Evolutionary conservation across 2,329 filamentous ascomycete species (phyloP), one percentile per base, ranked within the genome.

Genomic region (Epichloe glyceriae): DNA sequence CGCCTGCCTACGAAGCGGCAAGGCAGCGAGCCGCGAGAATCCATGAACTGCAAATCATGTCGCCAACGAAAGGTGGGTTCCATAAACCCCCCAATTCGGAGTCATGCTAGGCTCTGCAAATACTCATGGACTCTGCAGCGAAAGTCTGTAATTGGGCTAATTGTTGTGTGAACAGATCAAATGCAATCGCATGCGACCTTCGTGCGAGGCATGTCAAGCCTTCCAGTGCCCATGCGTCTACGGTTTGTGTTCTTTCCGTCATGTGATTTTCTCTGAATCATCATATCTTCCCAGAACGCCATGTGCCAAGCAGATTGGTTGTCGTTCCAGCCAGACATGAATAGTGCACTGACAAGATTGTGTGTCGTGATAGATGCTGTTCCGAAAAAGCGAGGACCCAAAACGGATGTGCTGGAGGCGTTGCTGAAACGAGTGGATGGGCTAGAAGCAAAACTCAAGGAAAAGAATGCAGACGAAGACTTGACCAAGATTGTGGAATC

Each of bases 21-120:
- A 67, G 82, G 76, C 67, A 84, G 80, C 60, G 86, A 93, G 65
- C 86, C 86, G 40, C 82, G 86, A 61, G 88, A 94, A 73, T 86
- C 86, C 35, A 95, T 95, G 88, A 95, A 95, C 67, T 95, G 88
- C 80, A 94, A 95, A 68, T 93, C 87, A 51, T 95, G 88, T 73
- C 80, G 88, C 59, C 94, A 94, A 70, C 78, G 88, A 71, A 95
- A 95, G 83, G 88, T 91, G 68, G 46, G 71, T 58, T 50, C 14
- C 3, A 20, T 4, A 4, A 30, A 4, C 26, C 26, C 26, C 26
- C 26, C 26, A 11, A 4, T 11, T 11, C 3, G 26, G 42, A 44
- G 14, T 22, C 26, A 20, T 14, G 4, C n/a, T 34, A 7, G 19
- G 42, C 20, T 30, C 26, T 30, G 22, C 19, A 22, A 41, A 19